Conservation (phyloP, 768 basidiomycete species). For the Dentipellis fragilis region DNA sequence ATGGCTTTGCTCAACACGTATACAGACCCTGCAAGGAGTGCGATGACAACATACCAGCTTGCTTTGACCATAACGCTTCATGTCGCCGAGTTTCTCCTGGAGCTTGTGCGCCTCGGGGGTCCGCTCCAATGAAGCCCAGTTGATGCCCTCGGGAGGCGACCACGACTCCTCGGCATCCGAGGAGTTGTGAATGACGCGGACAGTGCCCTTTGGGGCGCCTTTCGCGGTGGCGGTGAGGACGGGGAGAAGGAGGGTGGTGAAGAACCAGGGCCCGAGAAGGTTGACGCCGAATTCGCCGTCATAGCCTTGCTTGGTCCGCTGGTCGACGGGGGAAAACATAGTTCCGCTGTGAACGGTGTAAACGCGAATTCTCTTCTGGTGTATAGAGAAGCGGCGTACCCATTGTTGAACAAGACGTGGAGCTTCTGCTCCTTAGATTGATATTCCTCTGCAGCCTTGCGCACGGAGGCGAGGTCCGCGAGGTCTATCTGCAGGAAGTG, state of each 20-base stretch:
- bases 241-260: conserved; percentile 25
- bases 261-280: conserved; percentile 20
- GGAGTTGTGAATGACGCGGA: conserved; percentile 20
- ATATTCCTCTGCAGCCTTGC: conserved; percentile 26
- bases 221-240: conserved; percentile 20
- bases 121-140: conserved; percentile 3
- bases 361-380: not conserved
- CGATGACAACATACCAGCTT: conserved; percentile 6
- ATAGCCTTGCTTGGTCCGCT: conserved; percentile 21
- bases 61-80: conserved; percentile 10
- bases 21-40: not conserved
- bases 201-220: conserved; percentile 17
- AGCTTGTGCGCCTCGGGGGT: conserved; percentile 1
- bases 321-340: conserved; percentile 21
- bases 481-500: conserved; percentile 27
- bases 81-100: conserved; percentile 5
- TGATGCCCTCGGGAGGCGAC: conserved; percentile 17
- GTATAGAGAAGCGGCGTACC: conserved; percentile 10
- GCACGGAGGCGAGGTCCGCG: conserved; percentile 23
- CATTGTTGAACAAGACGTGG: conserved; percentile 27
- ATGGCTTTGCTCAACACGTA: not conserved
- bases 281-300: conserved; percentile 28
- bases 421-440: conserved; percentile 16
- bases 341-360: conserved; percentile 18
- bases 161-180: conserved; percentile 16